phyloP scores from a whole-genome alignment of 2,329 filamentous ascomycete genomes.

The Penicillium aurantiogriseum region DNA sequence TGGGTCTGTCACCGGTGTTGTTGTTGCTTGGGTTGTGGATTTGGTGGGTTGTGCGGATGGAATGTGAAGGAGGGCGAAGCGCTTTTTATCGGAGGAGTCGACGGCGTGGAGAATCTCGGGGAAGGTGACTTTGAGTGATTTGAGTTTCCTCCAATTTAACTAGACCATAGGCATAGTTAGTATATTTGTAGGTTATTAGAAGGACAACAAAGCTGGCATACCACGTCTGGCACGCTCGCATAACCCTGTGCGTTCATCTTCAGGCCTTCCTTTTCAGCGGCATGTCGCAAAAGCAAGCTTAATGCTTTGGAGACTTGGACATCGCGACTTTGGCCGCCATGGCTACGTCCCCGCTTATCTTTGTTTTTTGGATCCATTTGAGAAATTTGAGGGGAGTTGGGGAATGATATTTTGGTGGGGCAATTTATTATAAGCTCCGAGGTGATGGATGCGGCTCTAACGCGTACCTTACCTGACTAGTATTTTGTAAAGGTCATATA shows the following conservation, averaged over 20 bases:
- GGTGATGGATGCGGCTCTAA: not conserved
- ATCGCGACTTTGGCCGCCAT: conserved; percentile 28
- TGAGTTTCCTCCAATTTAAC: conserved; percentile 61
- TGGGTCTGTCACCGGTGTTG: conserved; percentile 18
- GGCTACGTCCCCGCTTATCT: conserved; percentile 6
- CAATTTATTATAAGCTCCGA: not conserved
- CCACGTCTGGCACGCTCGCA: conserved; percentile 58
- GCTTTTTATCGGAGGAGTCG: conserved; percentile 78
- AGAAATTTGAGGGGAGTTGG: not conserved
- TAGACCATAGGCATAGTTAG: conserved; percentile 24
- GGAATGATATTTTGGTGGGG: conserved; percentile 2
- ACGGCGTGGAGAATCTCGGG: conserved; percentile 71
- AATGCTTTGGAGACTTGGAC: conserved; percentile 44
- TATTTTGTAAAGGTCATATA: too few species aligned
- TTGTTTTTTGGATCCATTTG: not conserved
- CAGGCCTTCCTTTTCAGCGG: conserved; percentile 59
- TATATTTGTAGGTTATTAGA: not conserved
- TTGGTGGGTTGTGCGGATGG: conserved; percentile 26
- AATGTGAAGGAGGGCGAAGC: conserved; percentile 72
- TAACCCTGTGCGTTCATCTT: conserved; percentile 60
- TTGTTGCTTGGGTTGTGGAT: conserved; percentile 17
- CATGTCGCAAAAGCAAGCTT: conserved; percentile 57
- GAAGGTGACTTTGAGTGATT: conserved; percentile 70
- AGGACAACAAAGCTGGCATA: conserved; percentile 35
- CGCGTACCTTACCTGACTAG: too few species aligned